Base-by-base conservation (phyloP, 2,329 filamentous ascomycete species). In the Phaeophleospora eucalypticola region DNA sequence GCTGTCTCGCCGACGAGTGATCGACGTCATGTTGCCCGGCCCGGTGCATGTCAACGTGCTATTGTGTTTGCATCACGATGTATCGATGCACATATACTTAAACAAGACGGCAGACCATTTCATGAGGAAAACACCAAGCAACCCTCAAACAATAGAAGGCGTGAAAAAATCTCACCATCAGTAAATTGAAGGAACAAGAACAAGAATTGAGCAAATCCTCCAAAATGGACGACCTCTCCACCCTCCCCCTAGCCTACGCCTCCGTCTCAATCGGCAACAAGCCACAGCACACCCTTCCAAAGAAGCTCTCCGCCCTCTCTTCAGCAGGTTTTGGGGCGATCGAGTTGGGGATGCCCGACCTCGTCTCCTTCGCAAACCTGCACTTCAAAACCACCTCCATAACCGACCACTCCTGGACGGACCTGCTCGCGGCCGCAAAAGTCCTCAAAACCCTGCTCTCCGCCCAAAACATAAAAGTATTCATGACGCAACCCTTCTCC, bases 401-500 rank as follows among this genome's bases (percentile, higher is more conserved):
- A 8, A 67, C 69, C 1, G 69, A 77, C 0, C 71, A 81, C 36
- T 78, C 87, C 60, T 88, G 82, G 56, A 68, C 76, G 15, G 66
- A 75, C 2, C 71, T 89, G 1, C 73, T 73, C 45, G 66, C 69
- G 2, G 75, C 82, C 0, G 82, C 77, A 0, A 60, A 61, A 14
- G 70, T 79, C 33, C 76, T 87, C 41, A 75, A 72, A 42, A 66
- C 68, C 0, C 64, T 84, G 38, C 81, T 78, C 40, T 68, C 76
- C 19, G 69, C 76, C 9, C 70, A 81, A 27, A 66, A 69, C 0
- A 66, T 89, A 1, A 70, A 74, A 29, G 76, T 89, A 46, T 74
- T 89, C 63, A 84, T 89, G 71, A 67, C 89, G 4, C 86, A 90
- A 58, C 85, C 86, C 0, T 89, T 90, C 58, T 71, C 81, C 14